Evolutionary conservation across 139 green algal species (phyloP).

Genomic region (Volvox africanus): DNA sequence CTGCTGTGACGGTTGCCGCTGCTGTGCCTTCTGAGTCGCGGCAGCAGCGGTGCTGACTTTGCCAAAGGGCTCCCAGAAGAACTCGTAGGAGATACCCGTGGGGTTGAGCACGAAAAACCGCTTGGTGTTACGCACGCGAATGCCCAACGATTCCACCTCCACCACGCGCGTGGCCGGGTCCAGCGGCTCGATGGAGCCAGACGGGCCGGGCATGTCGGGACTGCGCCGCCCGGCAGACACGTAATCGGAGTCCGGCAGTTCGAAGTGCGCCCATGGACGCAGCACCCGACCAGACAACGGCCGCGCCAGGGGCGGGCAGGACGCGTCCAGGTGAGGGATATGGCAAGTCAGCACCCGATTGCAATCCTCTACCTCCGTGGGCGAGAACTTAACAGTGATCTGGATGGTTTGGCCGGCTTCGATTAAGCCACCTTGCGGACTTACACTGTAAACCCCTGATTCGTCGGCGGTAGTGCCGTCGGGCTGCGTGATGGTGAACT

Average conservation of each 20-base stretch:
- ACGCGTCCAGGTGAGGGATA: conserved; percentile 72
- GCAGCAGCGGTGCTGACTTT: not conserved
- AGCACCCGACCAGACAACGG: conserved; percentile 69
- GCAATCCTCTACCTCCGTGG: conserved; percentile 80
- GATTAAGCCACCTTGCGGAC: conserved; percentile 62
- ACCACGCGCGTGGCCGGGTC: conserved; percentile 78
- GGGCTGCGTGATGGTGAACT: conserved; percentile 39
- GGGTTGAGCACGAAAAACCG: conserved; percentile 90
- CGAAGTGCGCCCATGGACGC: conserved; percentile 89
- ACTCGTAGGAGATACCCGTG: conserved; percentile 85
- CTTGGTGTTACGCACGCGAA: conserved; percentile 77
- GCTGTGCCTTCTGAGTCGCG: not conserved
- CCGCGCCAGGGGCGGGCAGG: conserved; percentile 48
- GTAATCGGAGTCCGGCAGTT: conserved; percentile 82
- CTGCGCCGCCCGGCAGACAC: conserved; percentile 67
- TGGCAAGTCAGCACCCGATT: conserved; percentile 62
- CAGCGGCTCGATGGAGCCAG: conserved; percentile 68
- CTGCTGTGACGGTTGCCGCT: not conserved
- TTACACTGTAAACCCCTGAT: conserved; percentile 67
- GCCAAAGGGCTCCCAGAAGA: conserved; percentile 70
- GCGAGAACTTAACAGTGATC: conserved; percentile 81
- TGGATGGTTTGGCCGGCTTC: conserved; percentile 49
- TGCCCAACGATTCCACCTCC: conserved; percentile 82
- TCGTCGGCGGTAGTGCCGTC: conserved; percentile 49
- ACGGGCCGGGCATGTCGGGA: conserved; percentile 70